Conservation (phyloP, 1,284 basidiomycete genomes). For the Athelia sp. region DNA sequence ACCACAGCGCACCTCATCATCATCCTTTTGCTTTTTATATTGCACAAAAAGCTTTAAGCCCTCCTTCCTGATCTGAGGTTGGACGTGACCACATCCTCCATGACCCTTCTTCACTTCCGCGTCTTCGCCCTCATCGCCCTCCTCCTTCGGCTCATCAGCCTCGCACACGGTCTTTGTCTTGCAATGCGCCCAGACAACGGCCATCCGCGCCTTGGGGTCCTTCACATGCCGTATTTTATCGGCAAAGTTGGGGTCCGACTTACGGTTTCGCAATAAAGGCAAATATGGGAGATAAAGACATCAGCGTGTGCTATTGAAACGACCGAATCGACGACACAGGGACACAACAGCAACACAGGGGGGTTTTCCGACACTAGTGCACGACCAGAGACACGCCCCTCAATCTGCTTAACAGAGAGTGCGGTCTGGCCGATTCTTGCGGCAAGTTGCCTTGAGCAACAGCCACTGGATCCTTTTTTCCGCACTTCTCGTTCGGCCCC, state of each 20-base stretch:
- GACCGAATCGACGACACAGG: conserved; percentile 12
- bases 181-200: conserved; percentile 80
- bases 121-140: conserved; percentile 69
- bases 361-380: conserved; percentile 59
- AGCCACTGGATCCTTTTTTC: conserved; percentile 36
- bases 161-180: conserved; percentile 86
- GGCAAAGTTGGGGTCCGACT: conserved; percentile 82
- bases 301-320: conserved; percentile 52
- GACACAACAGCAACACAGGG: conserved; percentile 39
- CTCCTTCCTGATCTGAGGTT: conserved; percentile 92
- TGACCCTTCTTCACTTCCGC: conserved; percentile 83
- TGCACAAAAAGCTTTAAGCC: conserved; percentile 95
- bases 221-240: conserved; percentile 83
- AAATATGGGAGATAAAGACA: conserved; percentile 47
- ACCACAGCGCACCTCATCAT: conserved; percentile 74
- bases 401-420: conserved; percentile 61
- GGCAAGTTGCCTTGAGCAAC: conserved; percentile 26
- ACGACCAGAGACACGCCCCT: conserved; percentile 40
- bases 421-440: conserved; percentile 29
- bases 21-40: conserved; percentile 90
- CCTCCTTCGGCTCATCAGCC: conserved; percentile 81
- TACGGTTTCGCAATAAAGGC: conserved; percentile 27
- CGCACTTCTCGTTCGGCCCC: conserved; percentile 91
- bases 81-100: conserved; percentile 92
- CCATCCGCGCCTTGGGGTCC: conserved; percentile 86